Base-by-base conservation (phyloP, 495 filamentous ascomycete species). In the Paragyromitra xinjiangensis region DNA sequence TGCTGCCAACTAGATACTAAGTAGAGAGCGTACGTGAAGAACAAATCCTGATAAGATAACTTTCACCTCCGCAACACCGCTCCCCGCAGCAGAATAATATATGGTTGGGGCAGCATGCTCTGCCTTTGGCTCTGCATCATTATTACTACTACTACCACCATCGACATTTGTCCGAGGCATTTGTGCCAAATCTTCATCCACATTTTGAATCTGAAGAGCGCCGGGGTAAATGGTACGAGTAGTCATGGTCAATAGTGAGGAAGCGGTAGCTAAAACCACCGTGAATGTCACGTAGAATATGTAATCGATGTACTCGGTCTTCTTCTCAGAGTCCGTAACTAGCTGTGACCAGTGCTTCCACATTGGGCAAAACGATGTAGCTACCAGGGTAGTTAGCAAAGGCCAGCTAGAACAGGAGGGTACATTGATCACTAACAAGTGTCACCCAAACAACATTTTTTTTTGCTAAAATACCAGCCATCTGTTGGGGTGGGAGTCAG, bases 1-100 rank as follows among this genome's bases (percentile, higher is more conserved):
- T 16, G 56, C 39, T 39, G 19, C 40, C 1, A 29, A 48, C 39
- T 63, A 80, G 62, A 69, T 29, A 63, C 56, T 62, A 22, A 7
- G 22, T 16, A 34, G 59, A 50, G 48, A 19, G 34, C 68, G 14
- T 78, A 81, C 94, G 86, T 99, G 95, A 39, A 99, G 87, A 64
- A 99, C 94, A 83, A 98, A 99, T 39, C 95, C 95, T 83, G 95
- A 98, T 42, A 97, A 89, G 79, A 99, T 98, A 73, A 99, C 95
- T 69, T 95, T 95, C 50, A 99, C 95, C 84, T 99, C 95, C 22
- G 95, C 95, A 24, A 99, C 95, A 77, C 95, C 95, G 84, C 94
- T 97, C 40, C 95, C 95, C 66, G 95, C 95, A 70, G 95, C 95
- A 14, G 95, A 94, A 82, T 97, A 99, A 83, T 97, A 99, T 44